These are phyloP conservation scores for Neonectria neomacrospora DNA, from an alignment of 2,329 filamentous ascomycete species.

Conservation along the genomic window DNA sequence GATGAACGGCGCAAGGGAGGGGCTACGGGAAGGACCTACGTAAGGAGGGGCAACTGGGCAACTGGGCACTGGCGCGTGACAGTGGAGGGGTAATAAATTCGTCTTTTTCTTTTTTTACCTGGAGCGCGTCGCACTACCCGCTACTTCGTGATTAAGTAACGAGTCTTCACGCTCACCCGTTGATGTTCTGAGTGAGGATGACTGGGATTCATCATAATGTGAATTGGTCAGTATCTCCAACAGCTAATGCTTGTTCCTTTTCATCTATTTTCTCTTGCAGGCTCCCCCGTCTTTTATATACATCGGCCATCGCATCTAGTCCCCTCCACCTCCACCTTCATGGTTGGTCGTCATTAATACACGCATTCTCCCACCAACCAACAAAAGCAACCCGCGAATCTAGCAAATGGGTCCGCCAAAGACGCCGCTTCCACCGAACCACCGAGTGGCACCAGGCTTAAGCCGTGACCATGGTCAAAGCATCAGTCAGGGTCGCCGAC, in stretches of 20 bases:
- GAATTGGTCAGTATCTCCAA: no score
- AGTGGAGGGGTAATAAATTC: constrained; percentile 10
- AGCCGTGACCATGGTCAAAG: background rate
- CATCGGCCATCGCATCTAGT: background rate
- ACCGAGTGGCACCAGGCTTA: background rate
- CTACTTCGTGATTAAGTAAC: background rate
- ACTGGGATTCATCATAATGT: background rate
- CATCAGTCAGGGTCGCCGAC: constrained; percentile 4
- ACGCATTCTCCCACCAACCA: constrained; percentile 1
- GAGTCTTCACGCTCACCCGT: background rate
- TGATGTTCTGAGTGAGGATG: background rate
- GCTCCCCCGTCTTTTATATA: background rate
- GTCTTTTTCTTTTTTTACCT: background rate
- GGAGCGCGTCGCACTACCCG: background rate
- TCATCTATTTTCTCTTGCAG: background rate
- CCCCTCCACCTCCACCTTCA: background rate
- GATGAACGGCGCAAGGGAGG: constrained; percentile 4
- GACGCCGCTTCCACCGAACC: background rate
- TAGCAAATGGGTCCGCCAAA: background rate
- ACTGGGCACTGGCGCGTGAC: background rate
- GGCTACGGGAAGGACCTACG: constrained; percentile 1
- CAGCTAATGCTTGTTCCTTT: background rate
- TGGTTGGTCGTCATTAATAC: background rate
- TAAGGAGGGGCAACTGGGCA: background rate
- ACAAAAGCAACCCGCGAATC: background rate